Base-by-base conservation (phyloP, 2,329 filamentous ascomycete species). In the Apiospora kogelbergensis region DNA sequence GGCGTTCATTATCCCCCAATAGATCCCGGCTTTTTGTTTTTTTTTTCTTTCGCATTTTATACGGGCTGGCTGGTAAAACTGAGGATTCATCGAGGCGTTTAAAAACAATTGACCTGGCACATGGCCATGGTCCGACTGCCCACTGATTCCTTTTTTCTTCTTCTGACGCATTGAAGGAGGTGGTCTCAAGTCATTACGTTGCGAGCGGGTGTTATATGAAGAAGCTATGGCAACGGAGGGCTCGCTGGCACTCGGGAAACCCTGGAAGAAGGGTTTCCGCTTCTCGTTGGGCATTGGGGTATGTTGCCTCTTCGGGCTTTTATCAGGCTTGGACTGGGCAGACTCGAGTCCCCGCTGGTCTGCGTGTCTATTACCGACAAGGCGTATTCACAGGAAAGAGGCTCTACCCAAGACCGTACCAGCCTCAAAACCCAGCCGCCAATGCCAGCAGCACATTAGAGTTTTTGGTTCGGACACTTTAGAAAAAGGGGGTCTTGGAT, bases 51-150 rank as follows among this genome's bases (percentile, higher is more conserved):
- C 75, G 76, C 76, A 76, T 76, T 74, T 73, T 72, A 72, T 67
- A 76, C 71, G 75, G 75, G 70, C 66, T 74, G 77, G 69, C 53
- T 75, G 76, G 65, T 75, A 78, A 77, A 78, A 70, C 72, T 72
- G 69, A 72, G 74, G 72, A 70, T 75, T 73, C 17, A 65, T 70
- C 71, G 68, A 68, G 77, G 77, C 77, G 76, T 78, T 69, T 71
- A 76, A 78, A 78, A 74, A 74, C 74, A 70, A 68, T 69, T 69
- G 68, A 72, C 71, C 70, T 71, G 72, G 70, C 68, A 65, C 63
- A 67, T 71, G 46, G 33, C 68, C 68, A 60, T 73, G 63, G 48
- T 70, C 71, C 63, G 68, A 67, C 70, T 70, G 68, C 70, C 71
- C 67, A 57, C 26, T 69, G 60, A 69, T 69, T 65, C 71, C 63